Base-by-base conservation (phyloP, 208 protist species). In the Leishmania amazonensis region DNA sequence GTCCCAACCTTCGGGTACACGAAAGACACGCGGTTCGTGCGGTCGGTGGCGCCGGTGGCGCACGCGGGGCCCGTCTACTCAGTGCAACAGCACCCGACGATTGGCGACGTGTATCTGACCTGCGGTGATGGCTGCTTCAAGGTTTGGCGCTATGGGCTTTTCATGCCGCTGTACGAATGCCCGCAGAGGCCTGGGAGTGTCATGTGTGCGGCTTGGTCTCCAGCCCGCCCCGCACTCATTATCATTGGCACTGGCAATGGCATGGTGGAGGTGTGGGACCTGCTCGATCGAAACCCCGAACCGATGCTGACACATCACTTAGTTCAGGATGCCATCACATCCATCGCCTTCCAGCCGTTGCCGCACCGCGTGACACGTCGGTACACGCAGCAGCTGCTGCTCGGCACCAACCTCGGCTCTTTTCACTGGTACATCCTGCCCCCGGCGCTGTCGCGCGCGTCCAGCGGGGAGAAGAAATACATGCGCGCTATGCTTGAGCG, bases 371-470 rank as follows among this genome's bases (percentile, higher is more conserved):
- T 90, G 35, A 81, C 84, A 58, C 78, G 75, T 31, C 83, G 85
- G 53, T 95, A 91, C 81, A 85, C 90, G n/a, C 95, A 98, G 83
- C 93, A 97, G 70, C 79, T 98, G 35, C 88, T 92, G 3, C 90
- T 98, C 75, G 96, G 95, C 73, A 98, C 95, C 17, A 89, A 86
- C 71, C 83, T 97, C 21, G 96, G 94, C 51, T 93, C 92, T 31
- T 96, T 98, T 76, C 95, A 97, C 81, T 96, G 95, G 90, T 96
- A 97, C 65, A 82, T 89, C 28, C 85, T 98, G 47, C 96, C 96
- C 3, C 75, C 81, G 35, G 91, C 89, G n/a, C 86, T 98, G n/a
- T 96, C 95, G 38, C 84, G 89, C 17, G 88, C 90, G 3, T 87
- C 92, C n/a, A 93, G 81, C 75, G 92, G 94, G 7, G 96, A 98